A percentile compares a stretch with the other conserved stretches of the same genome.
Conservation (phyloP, 176 grass and related monocot genomes). For the Triticum turgidum region DNA sequence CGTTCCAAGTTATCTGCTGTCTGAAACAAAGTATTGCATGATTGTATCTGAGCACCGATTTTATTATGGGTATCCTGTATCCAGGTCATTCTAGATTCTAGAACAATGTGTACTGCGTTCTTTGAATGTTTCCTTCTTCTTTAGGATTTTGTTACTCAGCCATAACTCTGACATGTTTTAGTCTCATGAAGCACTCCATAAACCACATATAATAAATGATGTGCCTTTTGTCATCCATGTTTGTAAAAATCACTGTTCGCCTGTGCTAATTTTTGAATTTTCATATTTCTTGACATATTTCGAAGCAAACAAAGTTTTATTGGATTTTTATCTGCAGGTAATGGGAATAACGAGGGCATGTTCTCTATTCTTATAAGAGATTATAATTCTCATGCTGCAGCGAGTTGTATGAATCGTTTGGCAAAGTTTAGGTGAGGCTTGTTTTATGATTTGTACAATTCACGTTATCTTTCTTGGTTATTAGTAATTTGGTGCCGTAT, state of each 20-base stretch:
- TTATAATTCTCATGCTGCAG: constrained; percentile 98
- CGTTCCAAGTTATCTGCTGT: constrained; percentile 2
- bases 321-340: constrained; percentile 60
- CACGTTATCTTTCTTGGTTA: constrained; percentile 2
- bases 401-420: constrained; percentile 97
- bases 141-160: neutral
- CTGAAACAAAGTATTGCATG: neutral
- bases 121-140: neutral
- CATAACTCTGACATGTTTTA: constrained; percentile 2
- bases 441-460: constrained; percentile 13
- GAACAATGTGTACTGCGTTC: neutral
- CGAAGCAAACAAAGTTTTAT: constrained; percentile 17
- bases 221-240: neutral
- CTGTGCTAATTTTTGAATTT: constrained; percentile 14
- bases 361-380: constrained; percentile 93
- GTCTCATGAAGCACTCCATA: neutral
- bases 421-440: constrained; percentile 85
- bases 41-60: neutral
- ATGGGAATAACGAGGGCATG: constrained; percentile 85
- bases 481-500: neutral
- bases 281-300: constrained; percentile 22
- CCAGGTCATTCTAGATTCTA: neutral
- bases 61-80: neutral
- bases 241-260: neutral
- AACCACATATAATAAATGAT: neutral